Base-by-base conservation (phyloP, 257 asterid species). In the Nicotiana tabacum region DNA sequence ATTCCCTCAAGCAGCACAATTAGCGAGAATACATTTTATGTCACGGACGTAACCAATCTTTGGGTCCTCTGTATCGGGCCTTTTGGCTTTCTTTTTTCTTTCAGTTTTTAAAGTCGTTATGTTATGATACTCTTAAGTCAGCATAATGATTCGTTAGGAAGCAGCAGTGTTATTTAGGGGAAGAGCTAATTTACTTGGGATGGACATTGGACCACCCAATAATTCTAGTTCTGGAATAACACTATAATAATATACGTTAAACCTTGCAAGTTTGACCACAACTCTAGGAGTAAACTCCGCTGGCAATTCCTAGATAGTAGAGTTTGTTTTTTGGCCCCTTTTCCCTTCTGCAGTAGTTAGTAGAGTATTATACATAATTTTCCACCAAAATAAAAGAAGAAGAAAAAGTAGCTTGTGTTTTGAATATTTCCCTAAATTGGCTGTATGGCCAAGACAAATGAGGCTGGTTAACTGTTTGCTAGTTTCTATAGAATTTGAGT, bases 161-260 rank as follows among this genome's bases (percentile, higher is more conserved):
- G 58, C 29, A 24, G 37, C 35, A 76, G 80, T 12, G 46, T 27
- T 29, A 77, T 85, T 53, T 84, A 82, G 81, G 46, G 58, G 84
- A 69, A 76, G 83, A 82, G 79, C 76, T 69, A 78, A 69, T 84
- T 72, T 56, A 33, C 16, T 69, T 69, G 92, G 96, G 64, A 35
- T 7, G 9, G 27, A 24, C 27, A 24, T 24, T 24, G 27, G 46
- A 86, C 96, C 89, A 81, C 77, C 86, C 85, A 80, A 90, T 90
- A 85, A 88, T 89, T 83, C 60, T 82, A 37, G 83, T 89, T 83
- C 55, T 82, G 33, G 81, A 81, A 87, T 84, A 85, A 88, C 88
- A 83, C 74, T 69, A 77, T 77, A 11, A 55, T 66, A 24, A 55
- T 66, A 24, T 66, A 84, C 65, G 86, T 57, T 82, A 55, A 57